phyloP scores from a whole-genome alignment of 148 eudicot species.

The Persicaria maculosa region DNA sequence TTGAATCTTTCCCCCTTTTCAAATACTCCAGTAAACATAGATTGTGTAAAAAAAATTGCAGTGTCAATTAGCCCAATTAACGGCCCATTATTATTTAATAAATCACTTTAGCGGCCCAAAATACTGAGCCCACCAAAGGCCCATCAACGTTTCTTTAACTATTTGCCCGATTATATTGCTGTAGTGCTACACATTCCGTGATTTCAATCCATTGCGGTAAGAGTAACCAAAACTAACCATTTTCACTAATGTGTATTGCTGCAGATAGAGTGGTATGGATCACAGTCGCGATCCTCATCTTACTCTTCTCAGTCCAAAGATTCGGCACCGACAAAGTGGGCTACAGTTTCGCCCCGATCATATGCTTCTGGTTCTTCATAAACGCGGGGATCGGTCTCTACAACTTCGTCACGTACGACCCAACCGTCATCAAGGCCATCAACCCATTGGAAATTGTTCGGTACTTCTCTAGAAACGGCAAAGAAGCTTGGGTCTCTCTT shows the following conservation, averaged over 20 bases:
- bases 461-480: constrained; percentile 53
- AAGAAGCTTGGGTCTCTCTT: constrained; percentile 63
- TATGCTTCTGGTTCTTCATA: constrained; percentile 45
- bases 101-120: no score
- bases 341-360: constrained; percentile 48
- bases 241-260: not conserved
- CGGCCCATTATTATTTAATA: no score
- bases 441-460: constrained; percentile 46
- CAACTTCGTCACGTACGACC: constrained; percentile 48
- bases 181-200: no score
- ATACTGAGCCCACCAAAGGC: no score
- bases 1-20: no score
- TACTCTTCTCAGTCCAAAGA: constrained; percentile 50
- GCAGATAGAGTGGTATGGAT: constrained; percentile 33
- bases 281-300: constrained; percentile 46
- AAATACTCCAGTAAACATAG: no score
- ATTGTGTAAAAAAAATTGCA: no score
- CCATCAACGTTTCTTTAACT: no score
- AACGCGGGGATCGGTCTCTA: constrained; percentile 48
- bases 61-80: no score
- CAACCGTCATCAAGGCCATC: constrained; percentile 44
- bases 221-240: no score
- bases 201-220: no score
- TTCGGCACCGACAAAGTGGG: constrained; percentile 77
- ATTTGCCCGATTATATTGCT: no score